Evolutionary conservation across 176 grass and related monocot genomes (phyloP), one percentile per base, ranked within the genome.

Genomic region (Dactylis glomerata): DNA sequence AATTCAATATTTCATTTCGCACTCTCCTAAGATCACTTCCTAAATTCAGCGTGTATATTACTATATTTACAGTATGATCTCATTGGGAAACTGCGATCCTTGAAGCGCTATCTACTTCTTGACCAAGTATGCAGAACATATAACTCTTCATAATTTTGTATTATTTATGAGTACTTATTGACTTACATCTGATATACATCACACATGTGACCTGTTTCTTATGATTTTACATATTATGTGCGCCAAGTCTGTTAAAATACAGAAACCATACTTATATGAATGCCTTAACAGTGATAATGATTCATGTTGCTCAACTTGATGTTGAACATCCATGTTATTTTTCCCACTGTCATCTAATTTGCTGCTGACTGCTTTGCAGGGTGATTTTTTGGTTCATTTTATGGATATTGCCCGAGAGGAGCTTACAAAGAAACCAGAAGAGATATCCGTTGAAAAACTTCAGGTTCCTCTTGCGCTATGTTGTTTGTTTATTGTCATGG

Each of bases 361-460:
- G 54, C 32, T 49, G 72, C 83, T n/a, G n/a, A n/a, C 27, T 83
- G 70, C 85, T 81, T 83, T 85, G 11, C 79, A 99, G 96, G 96
- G 96, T 82, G 96, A 99, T 84, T 99, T 96, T 93, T 91, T 99
- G 89, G 96, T 99, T 85, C 96, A 99, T 84, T 99, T 99, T 89
- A 99, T 99, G 91, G 96, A 99, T 89, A 99, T 96, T 90, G 93
- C 96, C 81, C 73, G 86, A 88, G 96, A 99, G 81, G 96, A 99
- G 82, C 93, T 99, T 85, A 85, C 81, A 27, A 99, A 96, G 84
- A 96, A 81, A 80, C 93, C 88, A 47, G 88, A 92, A 85, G 96
- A 99, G 87, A 93, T 99, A 84, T 99, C 90, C 75, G 83, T 91
- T 84, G 96, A 96, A 86, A 99, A 99, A 73, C 89, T 96, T 88